These are phyloP conservation scores for Fusarium equiseti DNA, from an alignment of 2,329 filamentous ascomycete genomes.

Conservation along the genomic window DNA sequence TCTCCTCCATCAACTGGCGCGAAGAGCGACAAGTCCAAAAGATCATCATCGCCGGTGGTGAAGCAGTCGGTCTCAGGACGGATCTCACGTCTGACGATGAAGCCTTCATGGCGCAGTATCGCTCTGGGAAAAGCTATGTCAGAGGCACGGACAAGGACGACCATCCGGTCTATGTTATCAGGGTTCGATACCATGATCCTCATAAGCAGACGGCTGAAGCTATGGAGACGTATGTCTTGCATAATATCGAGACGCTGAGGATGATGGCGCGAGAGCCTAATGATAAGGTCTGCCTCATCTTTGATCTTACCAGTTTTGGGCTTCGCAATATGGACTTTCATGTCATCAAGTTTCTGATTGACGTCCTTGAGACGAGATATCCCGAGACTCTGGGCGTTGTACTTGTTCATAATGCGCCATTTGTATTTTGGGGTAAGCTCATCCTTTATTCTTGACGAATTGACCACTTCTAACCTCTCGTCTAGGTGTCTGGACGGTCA, in stretches of 20 bases:
- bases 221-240: slow-evolving; percentile 55
- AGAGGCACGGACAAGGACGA: slow-evolving; percentile 52
- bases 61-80: slow-evolving; percentile 47
- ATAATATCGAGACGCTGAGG: slow-evolving; percentile 55
- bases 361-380: slow-evolving; percentile 83
- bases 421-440: slow-evolving; percentile 68
- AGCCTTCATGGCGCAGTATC: slow-evolving; percentile 54
- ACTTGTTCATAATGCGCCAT: slow-evolving; percentile 80
- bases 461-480: background rate
- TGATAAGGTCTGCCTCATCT: slow-evolving; percentile 62
- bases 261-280: slow-evolving; percentile 43
- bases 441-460: background rate
- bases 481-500: slow-evolving; percentile 67
- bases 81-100: slow-evolving; percentile 46
- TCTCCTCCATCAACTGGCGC: slow-evolving; percentile 55
- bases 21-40: slow-evolving; percentile 50
- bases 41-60: slow-evolving; percentile 51
- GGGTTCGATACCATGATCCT: slow-evolving; percentile 46
- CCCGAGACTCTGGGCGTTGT: slow-evolving; percentile 78
- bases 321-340: slow-evolving; percentile 82
- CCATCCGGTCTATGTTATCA: slow-evolving; percentile 54
- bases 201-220: slow-evolving; percentile 50
- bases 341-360: slow-evolving; percentile 83
- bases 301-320: slow-evolving; percentile 79
- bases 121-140: slow-evolving; percentile 55